A percentile compares a stretch with the other conserved stretches of the same genome.
Evolutionary conservation across 2,329 filamentous ascomycete genomes (phyloP).

Genomic region (Botrytis fragariae): DNA sequence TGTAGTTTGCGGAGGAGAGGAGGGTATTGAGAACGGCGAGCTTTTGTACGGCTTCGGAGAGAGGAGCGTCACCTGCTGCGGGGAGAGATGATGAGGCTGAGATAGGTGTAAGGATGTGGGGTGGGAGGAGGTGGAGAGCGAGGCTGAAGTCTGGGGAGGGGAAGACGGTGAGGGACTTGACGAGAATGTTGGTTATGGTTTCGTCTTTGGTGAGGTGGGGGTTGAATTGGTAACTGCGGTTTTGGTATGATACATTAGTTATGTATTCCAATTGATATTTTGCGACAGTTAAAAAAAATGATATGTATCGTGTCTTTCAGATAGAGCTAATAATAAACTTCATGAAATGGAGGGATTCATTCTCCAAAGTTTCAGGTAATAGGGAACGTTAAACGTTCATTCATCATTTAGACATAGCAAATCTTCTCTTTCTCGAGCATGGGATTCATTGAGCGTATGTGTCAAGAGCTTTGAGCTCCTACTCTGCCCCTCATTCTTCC

Average conservation of each 20-base stretch:
- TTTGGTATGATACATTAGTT: slow-evolving; percentile 14
- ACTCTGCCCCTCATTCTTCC: not conserved
- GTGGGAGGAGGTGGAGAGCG: slow-evolving; percentile 87
- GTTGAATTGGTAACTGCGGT: slow-evolving; percentile 93
- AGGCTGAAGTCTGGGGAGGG: slow-evolving; percentile 94
- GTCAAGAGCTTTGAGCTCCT: not conserved
- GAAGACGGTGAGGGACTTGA: slow-evolving; percentile 97
- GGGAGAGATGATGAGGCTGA: slow-evolving; percentile 48
- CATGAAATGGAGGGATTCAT: slow-evolving; percentile 59
- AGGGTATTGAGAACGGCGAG: slow-evolving; percentile 68
- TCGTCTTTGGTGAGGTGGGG: slow-evolving; percentile 96
- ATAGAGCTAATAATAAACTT: slow-evolving; percentile 75
- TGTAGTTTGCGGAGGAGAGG: slow-evolving; percentile 87
- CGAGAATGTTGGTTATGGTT: slow-evolving; percentile 97
- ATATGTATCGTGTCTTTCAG: slow-evolving; percentile 52
- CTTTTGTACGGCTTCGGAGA: slow-evolving; percentile 81
- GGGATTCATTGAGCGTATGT: not conserved
- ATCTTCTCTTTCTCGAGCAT: slow-evolving; percentile 16
- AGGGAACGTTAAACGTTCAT: slow-evolving; percentile 85
- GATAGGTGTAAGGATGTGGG: slow-evolving; percentile 67
- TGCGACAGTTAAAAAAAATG: slow-evolving; percentile 23
- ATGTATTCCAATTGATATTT: not conserved
- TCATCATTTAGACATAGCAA: slow-evolving; percentile 61
- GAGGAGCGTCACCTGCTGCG: slow-evolving; percentile 59
- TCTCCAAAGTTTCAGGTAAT: slow-evolving; percentile 79